Evolutionary conservation across 768 basidiomycete genomes (phyloP).

Genomic region (Rhizopogon sp.): DNA sequence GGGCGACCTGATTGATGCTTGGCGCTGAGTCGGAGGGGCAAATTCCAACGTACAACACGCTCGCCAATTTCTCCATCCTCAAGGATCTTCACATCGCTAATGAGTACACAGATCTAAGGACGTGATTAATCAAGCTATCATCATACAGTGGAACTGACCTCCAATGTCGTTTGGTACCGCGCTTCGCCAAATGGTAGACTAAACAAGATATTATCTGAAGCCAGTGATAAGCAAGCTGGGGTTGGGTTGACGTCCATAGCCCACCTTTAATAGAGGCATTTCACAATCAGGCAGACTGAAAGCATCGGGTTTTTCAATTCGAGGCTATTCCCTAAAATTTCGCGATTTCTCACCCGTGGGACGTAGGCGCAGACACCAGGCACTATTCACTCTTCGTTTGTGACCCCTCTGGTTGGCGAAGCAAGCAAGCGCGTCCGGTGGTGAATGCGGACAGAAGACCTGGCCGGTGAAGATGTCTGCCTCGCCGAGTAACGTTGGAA

Average conservation of each 20-base stretch:
- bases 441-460: constrained; percentile 76
- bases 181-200: constrained; percentile 67
- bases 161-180: constrained; percentile 72
- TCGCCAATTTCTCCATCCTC: constrained; percentile 91
- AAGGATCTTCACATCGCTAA: constrained; percentile 71
- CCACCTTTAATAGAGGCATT: constrained; percentile 61
- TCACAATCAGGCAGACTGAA: constrained; percentile 58
- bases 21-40: not conserved
- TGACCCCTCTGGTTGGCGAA: constrained; percentile 38
- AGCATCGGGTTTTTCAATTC: constrained; percentile 22
- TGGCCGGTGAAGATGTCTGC: constrained; percentile 47
- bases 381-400: constrained; percentile 72
- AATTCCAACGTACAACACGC: constrained; percentile 52
- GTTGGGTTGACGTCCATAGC: not conserved
- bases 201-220: constrained; percentile 69
- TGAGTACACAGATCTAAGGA: too few species aligned
- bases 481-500: too few species aligned
- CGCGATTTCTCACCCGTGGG: constrained; percentile 50
- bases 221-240: not conserved
- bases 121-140: not conserved
- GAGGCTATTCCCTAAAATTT: constrained; percentile 30
- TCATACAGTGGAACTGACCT: constrained; percentile 35
- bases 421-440: constrained; percentile 69
- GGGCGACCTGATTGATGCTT: constrained; percentile 49
- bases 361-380: constrained; percentile 82